phyloP scores from a whole-genome alignment of 108 stramenopile species.

The Fragilaria crotonensis region DNA sequence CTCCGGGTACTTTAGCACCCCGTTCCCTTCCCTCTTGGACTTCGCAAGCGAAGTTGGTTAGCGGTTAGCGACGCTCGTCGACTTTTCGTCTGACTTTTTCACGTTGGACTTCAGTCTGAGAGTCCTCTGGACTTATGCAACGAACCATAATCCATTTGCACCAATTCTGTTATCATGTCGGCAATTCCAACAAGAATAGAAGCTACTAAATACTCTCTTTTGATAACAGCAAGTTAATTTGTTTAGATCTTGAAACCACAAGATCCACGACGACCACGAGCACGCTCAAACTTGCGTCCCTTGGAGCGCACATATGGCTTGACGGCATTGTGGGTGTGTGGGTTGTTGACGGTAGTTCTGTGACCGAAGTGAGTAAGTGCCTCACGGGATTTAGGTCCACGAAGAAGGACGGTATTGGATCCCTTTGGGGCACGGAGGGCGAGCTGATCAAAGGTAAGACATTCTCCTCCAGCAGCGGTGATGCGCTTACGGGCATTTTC shows the following conservation, averaged over 20 bases:
- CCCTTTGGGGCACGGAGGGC: constrained; percentile 95
- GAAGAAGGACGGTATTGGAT: constrained; percentile 94
- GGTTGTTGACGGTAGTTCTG: constrained; percentile 79
- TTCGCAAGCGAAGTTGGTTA: too few species aligned
- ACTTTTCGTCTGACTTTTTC: too few species aligned
- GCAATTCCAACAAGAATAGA: too few species aligned
- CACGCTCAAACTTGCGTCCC: constrained; percentile 99
- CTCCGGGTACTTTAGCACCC: too few species aligned
- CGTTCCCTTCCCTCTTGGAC: too few species aligned
- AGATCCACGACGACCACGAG: constrained; percentile 97
- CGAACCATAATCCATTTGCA: too few species aligned
- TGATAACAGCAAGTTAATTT: constrained; percentile 2
- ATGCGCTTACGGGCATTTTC: constrained; percentile 98
- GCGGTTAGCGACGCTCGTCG: too few species aligned
- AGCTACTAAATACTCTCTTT: too few species aligned
- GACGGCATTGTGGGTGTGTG: constrained; percentile 89
- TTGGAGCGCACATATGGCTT: constrained; percentile 98
- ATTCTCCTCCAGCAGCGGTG: constrained; percentile 96
- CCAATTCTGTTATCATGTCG: too few species aligned
- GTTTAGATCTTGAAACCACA: constrained; percentile 97
- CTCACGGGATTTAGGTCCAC: constrained; percentile 96
- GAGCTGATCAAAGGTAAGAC: constrained; percentile 98
- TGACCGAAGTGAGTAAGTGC: constrained; percentile 97
- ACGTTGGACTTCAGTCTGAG: too few species aligned
- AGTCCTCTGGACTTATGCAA: too few species aligned